Percentiles rank a stretch among this genome's conserved stretches.
These are phyloP conservation scores for Trichophyton equinum DNA, from an alignment of 2,329 filamentous ascomycete genomes.

Conservation along the genomic window DNA sequence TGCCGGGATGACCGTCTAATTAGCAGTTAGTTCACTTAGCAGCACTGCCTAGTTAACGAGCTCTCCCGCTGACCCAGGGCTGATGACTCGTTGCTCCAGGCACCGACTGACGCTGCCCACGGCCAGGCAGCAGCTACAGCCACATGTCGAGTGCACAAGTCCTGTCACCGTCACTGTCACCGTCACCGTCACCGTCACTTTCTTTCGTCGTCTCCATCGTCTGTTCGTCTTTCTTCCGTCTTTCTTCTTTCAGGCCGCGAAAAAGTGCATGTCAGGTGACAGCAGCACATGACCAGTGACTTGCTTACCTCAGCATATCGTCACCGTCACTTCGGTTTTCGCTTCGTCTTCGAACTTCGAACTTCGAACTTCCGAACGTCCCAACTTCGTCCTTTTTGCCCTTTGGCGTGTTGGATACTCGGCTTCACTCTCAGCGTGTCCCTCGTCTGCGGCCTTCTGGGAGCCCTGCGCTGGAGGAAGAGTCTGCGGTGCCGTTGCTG, in stretches of 20 bases:
- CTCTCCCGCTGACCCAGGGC: background rate
- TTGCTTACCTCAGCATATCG: background rate
- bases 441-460: background rate
- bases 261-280: background rate
- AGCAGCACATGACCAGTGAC: background rate
- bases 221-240: background rate
- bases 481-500: background rate
- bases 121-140: background rate
- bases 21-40: background rate
- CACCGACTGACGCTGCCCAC: background rate
- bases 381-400: background rate
- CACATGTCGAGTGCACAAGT: background rate
- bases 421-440: background rate
- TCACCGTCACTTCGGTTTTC: background rate
- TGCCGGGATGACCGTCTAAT: background rate
- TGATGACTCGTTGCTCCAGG: background rate
- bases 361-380: background rate
- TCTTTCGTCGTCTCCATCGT: background rate
- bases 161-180: too few relatives aligned
- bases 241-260: background rate
- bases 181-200: background rate
- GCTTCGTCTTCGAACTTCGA: background rate
- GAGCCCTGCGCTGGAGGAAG: background rate
- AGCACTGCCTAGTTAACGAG: too few relatives aligned
- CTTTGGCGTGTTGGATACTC: background rate